A percentile compares a stretch with the other conserved stretches of the same genome.
Conservation (phyloP, 2,329 filamentous ascomycete species). For the Hysterium pulicare region DNA sequence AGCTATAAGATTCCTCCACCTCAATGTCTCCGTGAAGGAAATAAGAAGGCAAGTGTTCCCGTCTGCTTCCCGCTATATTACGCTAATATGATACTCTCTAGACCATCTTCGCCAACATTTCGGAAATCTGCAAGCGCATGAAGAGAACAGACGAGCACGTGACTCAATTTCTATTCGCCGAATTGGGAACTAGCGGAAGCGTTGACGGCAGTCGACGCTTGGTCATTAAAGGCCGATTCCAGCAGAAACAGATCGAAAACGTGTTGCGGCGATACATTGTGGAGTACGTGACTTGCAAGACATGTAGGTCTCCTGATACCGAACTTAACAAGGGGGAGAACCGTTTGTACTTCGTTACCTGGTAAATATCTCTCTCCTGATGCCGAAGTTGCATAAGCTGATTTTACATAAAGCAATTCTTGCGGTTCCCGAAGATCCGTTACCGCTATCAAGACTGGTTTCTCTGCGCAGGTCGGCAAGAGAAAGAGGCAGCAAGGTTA, state of each 20-base stretch:
- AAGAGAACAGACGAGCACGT: slow-evolving; percentile 98
- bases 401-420: too few species aligned
- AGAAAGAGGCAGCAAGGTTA: slow-evolving; percentile 91
- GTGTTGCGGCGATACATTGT: slow-evolving; percentile 93
- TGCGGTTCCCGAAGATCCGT: slow-evolving; percentile 71
- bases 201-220: slow-evolving; percentile 89
- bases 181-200: slow-evolving; percentile 94
- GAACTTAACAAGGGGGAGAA: slow-evolving; percentile 99
- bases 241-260: slow-evolving; percentile 99
- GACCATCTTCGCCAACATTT: slow-evolving; percentile 99
- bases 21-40: slow-evolving; percentile 98
- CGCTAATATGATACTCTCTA: too few species aligned
- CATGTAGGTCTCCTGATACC: slow-evolving; percentile 87
- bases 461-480: slow-evolving; percentile 99
- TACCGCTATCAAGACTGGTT: slow-evolving; percentile 99
- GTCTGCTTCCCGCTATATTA: background rate
- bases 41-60: slow-evolving; percentile 67
- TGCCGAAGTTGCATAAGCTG: too few species aligned
- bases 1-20: slow-evolving; percentile 99
- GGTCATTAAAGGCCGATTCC: slow-evolving; percentile 99
- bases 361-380: too few species aligned
- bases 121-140: slow-evolving; percentile 99
- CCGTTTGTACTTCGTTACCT: slow-evolving; percentile 97
- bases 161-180: slow-evolving; percentile 93
- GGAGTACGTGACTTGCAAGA: slow-evolving; percentile 99